Conservation (phyloP, 73 alveolate species). For the Uronychia binucleata region DNA sequence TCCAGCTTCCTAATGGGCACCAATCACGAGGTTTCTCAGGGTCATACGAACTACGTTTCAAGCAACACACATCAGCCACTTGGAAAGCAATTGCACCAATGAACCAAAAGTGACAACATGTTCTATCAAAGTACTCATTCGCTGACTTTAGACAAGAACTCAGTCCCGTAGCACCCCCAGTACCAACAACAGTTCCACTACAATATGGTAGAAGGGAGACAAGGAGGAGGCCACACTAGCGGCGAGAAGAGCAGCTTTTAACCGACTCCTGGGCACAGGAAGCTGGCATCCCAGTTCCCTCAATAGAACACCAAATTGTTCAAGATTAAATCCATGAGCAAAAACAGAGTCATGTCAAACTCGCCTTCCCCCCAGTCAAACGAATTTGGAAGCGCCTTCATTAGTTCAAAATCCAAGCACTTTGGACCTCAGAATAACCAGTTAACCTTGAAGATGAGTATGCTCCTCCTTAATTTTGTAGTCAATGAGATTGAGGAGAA, state of each 20-base stretch:
- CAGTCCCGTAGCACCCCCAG: no score
- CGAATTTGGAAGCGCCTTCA: not conserved
- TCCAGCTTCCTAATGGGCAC: not conserved
- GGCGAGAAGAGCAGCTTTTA: not conserved
- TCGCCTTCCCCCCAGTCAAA: not conserved
- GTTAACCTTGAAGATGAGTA: not conserved
- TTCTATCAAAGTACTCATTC: not conserved
- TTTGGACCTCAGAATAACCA: not conserved
- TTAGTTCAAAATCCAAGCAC: not conserved
- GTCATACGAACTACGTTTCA: no score
- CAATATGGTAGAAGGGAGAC: not conserved
- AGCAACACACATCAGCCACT: no score
- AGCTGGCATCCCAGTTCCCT: not conserved
- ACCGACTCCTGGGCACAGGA: not conserved
- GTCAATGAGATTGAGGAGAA: not conserved
- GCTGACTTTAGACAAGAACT: not conserved
- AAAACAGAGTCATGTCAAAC: not conserved
- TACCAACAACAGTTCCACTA: not conserved
- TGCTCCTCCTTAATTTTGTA: not conserved
- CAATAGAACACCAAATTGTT: not conserved
- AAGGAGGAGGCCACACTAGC: not conserved
- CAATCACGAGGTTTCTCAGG: not conserved
- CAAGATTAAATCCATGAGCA: not conserved
- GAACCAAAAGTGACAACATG: not conserved
- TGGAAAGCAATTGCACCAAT: not conserved